Base-by-base conservation (phyloP, 805 yeast species). In the Candida vartiovaarae region DNA sequence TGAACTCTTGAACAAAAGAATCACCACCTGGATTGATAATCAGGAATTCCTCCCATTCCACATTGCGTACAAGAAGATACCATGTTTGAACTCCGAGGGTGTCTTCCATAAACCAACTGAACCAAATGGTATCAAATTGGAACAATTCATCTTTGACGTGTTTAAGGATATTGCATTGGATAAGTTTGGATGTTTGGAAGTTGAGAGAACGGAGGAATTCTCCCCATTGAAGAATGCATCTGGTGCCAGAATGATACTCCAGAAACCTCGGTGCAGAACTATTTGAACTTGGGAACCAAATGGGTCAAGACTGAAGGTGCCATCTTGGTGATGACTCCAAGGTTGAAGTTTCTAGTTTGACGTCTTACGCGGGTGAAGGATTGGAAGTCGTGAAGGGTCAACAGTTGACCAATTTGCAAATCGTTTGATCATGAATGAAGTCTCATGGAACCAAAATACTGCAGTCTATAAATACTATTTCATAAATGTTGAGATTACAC, bases 71-170 rank as follows among this genome's bases (percentile, higher is more conserved):
- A 93, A 93, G 75, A 91, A 89, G 69, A 87, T 93, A 49, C 79
- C 87, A 3, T 66, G 63, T 42, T 73, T 77, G 40, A 78, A 65
- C 24, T 59, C 54, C 1, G 66, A 76, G 0, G 78, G 78, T 29
- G 61, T 68, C 40, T 60, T 66, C 34, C 56, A 68, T 28, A 78
- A 75, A 54, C 96, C 98, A n/a, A 53, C 70, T 1, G 75, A 70
- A 45, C 86, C 91, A 38, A 93, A 93, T 62, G 99, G 98, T 36
- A 81, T 91, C 59, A 93, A 93, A 63, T 72, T 93, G 59, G 99
- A 93, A 64, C 98, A 91, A 63, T 93, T 93, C 57, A 95, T 93
- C 45, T 93, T 93, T 67, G 99, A 93, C 60, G 95, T 93, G 25
- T 93, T 93, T 66, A 90, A 90, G 40, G 75, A 80, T 29, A 82